Conservation (phyloP, 345 rosid species). For the Syzygium aromaticum region DNA sequence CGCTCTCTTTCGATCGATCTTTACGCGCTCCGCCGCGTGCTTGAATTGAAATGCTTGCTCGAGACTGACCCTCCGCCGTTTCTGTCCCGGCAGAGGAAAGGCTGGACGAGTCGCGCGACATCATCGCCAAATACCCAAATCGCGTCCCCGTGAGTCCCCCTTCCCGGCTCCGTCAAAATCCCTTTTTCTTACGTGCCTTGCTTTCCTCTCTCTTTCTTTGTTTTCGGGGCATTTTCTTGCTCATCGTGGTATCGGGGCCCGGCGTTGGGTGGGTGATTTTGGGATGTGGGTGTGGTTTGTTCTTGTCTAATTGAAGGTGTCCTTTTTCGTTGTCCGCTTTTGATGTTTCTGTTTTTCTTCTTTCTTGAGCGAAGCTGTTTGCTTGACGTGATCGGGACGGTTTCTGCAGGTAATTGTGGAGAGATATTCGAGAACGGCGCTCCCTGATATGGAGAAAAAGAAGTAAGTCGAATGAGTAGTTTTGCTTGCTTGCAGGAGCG, state of each 20-base stretch:
- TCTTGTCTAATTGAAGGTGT: neutral
- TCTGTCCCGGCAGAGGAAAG: slow-evolving; percentile 35
- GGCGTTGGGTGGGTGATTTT: neutral
- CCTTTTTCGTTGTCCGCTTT: neutral
- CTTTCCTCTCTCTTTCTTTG: neutral
- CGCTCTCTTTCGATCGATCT: neutral
- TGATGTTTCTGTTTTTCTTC: neutral
- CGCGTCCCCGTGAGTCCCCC: slow-evolving; percentile 52
- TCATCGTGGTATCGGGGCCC: neutral
- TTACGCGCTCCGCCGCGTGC: neutral
- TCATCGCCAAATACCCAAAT: slow-evolving; percentile 42
- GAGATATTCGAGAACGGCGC: slow-evolving; percentile 60
- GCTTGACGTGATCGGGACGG: neutral
- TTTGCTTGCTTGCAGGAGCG: neutral
- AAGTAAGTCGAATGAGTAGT: slow-evolving; percentile 27
- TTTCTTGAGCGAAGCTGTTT: neutral
- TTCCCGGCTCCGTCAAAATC: neutral
- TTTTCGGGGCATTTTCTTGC: neutral
- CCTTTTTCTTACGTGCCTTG: neutral
- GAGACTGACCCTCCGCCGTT: neutral
- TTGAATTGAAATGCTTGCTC: neutral
- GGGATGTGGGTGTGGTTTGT: neutral
- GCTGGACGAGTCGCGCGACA: slow-evolving; percentile 43
- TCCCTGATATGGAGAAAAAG: slow-evolving; percentile 71
- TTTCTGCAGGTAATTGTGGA: slow-evolving; percentile 60